Conservation (phyloP, 2,329 filamentous ascomycete genomes). For the Neurospora sp. region DNA sequence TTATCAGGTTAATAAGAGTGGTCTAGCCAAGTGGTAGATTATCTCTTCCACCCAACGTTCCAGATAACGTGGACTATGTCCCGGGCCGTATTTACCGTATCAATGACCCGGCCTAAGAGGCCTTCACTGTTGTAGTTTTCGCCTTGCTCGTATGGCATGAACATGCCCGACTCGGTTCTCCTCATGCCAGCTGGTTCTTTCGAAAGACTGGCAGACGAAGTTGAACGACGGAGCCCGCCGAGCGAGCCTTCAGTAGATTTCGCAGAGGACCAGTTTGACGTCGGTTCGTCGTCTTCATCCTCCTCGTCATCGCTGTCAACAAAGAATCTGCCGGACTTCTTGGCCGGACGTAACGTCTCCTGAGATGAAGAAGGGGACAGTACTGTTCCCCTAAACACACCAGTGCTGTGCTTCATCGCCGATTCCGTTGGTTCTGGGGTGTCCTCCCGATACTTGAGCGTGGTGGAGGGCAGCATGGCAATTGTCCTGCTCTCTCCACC, state of each 20-base stretch:
- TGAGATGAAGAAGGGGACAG: slow-evolving; percentile 70
- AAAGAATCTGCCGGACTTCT: slow-evolving; percentile 55
- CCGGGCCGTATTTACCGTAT: slow-evolving; percentile 66
- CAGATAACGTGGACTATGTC: slow-evolving; percentile 64
- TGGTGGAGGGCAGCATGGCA: slow-evolving; percentile 78
- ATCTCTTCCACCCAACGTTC: slow-evolving; percentile 59
- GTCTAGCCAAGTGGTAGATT: slow-evolving; percentile 14
- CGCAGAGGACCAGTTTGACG: slow-evolving; percentile 13
- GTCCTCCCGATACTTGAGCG: slow-evolving; percentile 73
- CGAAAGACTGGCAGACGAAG: slow-evolving; percentile 39
- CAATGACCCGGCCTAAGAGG: slow-evolving; percentile 69
- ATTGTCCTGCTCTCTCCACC: slow-evolving; percentile 68
- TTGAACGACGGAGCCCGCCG: slow-evolving; percentile 34
- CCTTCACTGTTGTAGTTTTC: slow-evolving; percentile 52
- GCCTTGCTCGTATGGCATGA: slow-evolving; percentile 77
- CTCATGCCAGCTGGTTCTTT: slow-evolving; percentile 54
- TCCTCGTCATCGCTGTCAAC: slow-evolving; percentile 53
- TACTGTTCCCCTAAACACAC: slow-evolving; percentile 36
- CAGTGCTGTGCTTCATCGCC: slow-evolving; percentile 51
- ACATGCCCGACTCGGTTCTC: slow-evolving; percentile 78
- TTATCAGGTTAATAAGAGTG: slow-evolving; percentile 17
- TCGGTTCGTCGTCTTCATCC: slow-evolving; percentile 42
- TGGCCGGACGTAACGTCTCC: slow-evolving; percentile 67
- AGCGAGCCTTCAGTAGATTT: slow-evolving; percentile 14
- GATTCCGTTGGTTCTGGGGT: slow-evolving; percentile 57